A percentile compares a stretch with the other conserved stretches of the same genome.
Evolutionary conservation across 805 yeast genomes (phyloP).

Genomic region (Ogataea degrootiae): DNA sequence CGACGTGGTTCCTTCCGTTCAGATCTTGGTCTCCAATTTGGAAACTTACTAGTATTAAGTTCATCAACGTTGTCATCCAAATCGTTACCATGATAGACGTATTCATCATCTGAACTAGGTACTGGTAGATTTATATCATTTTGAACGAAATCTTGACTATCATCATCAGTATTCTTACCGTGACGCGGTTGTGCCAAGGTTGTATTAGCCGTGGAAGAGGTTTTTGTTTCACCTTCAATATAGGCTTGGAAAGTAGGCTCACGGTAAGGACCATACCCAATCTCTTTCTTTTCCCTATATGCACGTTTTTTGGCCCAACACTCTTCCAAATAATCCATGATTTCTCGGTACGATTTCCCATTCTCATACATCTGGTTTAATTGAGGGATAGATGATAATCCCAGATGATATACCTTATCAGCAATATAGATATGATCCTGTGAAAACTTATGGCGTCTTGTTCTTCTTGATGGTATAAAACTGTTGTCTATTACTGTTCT

Average conservation of each 20-base stretch:
- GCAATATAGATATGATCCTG: slow-evolving; percentile 33
- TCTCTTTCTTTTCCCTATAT: slow-evolving; percentile 20
- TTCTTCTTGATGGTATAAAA: slow-evolving; percentile 12
- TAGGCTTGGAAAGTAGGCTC: slow-evolving; percentile 19
- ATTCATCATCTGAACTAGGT: slow-evolving; percentile 19
- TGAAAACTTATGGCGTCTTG: slow-evolving; percentile 27
- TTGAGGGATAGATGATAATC: slow-evolving; percentile 24
- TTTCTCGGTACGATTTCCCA: slow-evolving; percentile 26
- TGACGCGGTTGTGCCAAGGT: background rate
- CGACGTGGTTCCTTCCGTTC: too few relatives aligned
- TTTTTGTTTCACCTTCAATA: slow-evolving; percentile 14
- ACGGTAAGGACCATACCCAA: slow-evolving; percentile 28
- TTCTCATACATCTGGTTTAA: slow-evolving; percentile 27
- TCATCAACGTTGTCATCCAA: slow-evolving; percentile 7
- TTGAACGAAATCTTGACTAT: slow-evolving; percentile 4
- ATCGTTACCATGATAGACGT: slow-evolving; percentile 10
- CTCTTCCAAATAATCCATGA: slow-evolving; percentile 22
- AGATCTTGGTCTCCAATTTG: background rate
- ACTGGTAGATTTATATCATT: background rate
- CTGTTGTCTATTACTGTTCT: background rate
- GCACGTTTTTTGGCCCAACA: slow-evolving; percentile 21
- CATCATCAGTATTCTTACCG: slow-evolving; percentile 1
- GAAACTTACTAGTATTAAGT: background rate
- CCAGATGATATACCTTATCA: slow-evolving; percentile 30
- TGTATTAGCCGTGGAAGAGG: too few relatives aligned